phyloP scores from a whole-genome alignment of 169 alveolate genomes.

The Sarcocystis neurona region DNA sequence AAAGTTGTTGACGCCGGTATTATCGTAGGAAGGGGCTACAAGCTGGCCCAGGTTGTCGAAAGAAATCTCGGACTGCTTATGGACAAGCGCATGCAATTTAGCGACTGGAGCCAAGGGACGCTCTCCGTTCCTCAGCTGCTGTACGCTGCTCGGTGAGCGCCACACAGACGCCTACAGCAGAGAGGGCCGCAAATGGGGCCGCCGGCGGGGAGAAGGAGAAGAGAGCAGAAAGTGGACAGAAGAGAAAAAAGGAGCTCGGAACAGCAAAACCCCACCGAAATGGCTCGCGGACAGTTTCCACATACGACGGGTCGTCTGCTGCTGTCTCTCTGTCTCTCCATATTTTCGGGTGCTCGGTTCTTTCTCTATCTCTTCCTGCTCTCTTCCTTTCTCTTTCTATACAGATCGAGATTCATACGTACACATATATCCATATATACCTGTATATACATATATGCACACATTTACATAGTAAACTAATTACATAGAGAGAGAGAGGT shows the following conservation, averaged over 20 bases:
- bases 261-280: background rate
- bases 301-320: background rate
- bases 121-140: conserved; percentile 79
- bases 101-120: conserved; percentile 78
- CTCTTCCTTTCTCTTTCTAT: background rate
- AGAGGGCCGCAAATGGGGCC: no score
- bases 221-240: no score
- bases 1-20: conserved; percentile 77
- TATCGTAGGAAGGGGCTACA: conserved; percentile 73
- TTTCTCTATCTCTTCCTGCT: background rate
- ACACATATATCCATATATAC: background rate
- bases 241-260: background rate
- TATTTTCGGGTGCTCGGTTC: background rate
- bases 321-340: background rate
- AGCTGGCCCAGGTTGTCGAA: conserved; percentile 78
- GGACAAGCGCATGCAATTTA: conserved; percentile 82
- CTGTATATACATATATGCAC: background rate
- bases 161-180: conserved; percentile 14
- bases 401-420: background rate
- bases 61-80: conserved; percentile 74
- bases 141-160: conserved; percentile 75
- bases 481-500: background rate
- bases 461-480: background rate
- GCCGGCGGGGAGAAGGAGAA: no score
- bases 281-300: background rate